Percentiles rank a stretch among this genome's conserved stretches.
These are phyloP conservation scores for Helotiales sp. DNA, from an alignment of 2,329 filamentous ascomycete species.

Conservation along the genomic window DNA sequence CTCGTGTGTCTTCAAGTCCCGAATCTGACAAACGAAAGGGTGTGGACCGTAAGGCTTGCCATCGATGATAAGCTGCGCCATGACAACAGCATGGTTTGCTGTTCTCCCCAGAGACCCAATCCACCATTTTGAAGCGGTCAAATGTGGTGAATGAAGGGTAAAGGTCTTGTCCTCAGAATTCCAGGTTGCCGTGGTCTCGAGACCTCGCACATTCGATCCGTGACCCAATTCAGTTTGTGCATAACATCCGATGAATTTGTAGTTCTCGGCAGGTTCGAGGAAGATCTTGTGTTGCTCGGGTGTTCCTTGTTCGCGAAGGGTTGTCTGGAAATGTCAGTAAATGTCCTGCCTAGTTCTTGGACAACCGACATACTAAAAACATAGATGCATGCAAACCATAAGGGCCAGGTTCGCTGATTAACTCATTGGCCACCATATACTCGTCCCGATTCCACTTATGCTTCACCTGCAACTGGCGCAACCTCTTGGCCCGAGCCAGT, in stretches of 20 bases:
- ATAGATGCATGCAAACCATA: constrained; percentile 72
- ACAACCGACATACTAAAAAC: constrained; percentile 57
- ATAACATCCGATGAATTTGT: constrained; percentile 76
- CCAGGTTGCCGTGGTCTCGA: constrained; percentile 55
- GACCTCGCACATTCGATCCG: constrained; percentile 71
- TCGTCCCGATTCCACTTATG: constrained; percentile 69
- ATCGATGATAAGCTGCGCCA: constrained; percentile 71
- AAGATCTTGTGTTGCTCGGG: constrained; percentile 74
- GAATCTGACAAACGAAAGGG: constrained; percentile 75
- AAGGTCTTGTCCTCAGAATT: constrained; percentile 73
- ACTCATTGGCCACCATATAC: constrained; percentile 61
- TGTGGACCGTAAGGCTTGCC: constrained; percentile 73
- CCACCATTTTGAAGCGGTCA: constrained; percentile 84
- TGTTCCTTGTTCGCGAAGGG: constrained; percentile 69
- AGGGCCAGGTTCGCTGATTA: constrained; percentile 72
- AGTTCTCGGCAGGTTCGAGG: constrained; percentile 66
- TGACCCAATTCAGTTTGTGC: constrained; percentile 81
- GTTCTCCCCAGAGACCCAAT: constrained; percentile 75
- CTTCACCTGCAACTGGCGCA: constrained; percentile 65
- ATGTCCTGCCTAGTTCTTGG: neutral
- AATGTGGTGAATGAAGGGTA: constrained; percentile 68
- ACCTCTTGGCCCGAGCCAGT: constrained; percentile 67
- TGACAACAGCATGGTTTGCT: constrained; percentile 76
- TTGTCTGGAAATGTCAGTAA: constrained; percentile 49
- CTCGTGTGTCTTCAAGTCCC: constrained; percentile 68